Conservation (phyloP, 352 stramenopile genomes). For the Phytophthora pinifolia region DNA sequence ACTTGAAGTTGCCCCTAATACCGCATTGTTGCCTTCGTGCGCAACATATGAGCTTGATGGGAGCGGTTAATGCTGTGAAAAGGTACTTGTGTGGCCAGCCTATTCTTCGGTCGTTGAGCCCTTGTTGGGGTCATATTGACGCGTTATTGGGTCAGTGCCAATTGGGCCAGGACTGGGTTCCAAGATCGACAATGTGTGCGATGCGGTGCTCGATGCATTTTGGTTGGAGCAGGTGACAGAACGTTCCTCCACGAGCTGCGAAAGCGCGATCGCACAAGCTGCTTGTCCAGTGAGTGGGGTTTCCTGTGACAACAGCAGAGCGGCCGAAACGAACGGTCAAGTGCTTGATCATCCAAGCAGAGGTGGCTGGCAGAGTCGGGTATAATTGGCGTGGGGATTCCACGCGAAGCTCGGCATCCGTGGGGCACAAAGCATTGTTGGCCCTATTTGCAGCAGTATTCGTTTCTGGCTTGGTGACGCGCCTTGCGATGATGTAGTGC, state of each 20-base stretch:
- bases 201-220: neutral
- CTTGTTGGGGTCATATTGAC: no score
- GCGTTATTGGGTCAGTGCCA: no score
- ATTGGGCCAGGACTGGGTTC: no score
- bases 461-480: slow-evolving; percentile 11
- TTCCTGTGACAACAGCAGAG: neutral
- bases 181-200: neutral
- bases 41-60: no score
- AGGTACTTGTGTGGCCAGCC: no score
- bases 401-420: slow-evolving; percentile 2
- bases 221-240: slow-evolving; percentile 2
- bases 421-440: slow-evolving; percentile 3
- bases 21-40: neutral
- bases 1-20: slow-evolving; percentile 21
- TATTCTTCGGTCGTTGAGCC: no score
- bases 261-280: slow-evolving; percentile 13
- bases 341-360: neutral
- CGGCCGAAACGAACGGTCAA: slow-evolving; percentile 7
- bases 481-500: slow-evolving; percentile 22
- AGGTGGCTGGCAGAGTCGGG: neutral
- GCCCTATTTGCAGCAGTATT: slow-evolving; percentile 19
- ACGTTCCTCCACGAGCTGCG: slow-evolving; percentile 15
- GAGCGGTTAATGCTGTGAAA: no score
- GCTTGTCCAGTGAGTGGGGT: neutral
- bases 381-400: slow-evolving; percentile 5